Evolutionary conservation across 108 stramenopile genomes (phyloP).

Genomic region (Nitzschia sp.): DNA sequence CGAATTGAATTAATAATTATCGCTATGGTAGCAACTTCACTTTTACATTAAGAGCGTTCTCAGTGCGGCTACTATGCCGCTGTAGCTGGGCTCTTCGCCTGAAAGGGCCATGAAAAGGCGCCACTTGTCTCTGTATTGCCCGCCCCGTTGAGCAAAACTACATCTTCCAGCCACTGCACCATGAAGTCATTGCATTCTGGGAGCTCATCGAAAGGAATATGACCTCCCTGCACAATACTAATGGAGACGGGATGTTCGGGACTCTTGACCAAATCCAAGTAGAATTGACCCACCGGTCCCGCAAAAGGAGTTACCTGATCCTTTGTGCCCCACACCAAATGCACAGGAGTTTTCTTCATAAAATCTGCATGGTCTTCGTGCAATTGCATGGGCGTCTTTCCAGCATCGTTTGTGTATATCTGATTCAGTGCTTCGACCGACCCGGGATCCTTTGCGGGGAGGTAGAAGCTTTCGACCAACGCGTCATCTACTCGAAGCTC

Average conservation of each 20-base stretch:
- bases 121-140: neutral
- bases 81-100: neutral
- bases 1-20: conserved; percentile 1
- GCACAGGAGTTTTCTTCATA: conserved; percentile 41
- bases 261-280: conserved; percentile 35
- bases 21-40: too few relatives aligned
- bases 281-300: conserved; percentile 59
- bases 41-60: too few relatives aligned
- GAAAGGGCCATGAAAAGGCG: neutral
- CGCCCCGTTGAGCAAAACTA: neutral
- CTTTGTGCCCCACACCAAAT: conserved; percentile 63
- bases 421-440: conserved; percentile 60
- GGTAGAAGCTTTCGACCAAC: conserved; percentile 62
- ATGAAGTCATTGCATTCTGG: conserved; percentile 49
- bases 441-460: conserved; percentile 44
- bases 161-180: conserved; percentile 48
- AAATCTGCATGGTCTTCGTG: conserved; percentile 35
- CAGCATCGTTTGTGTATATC: conserved; percentile 68
- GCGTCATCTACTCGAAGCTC: conserved; percentile 55
- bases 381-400: conserved; percentile 60
- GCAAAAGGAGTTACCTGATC: conserved; percentile 54
- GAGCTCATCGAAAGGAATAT: conserved; percentile 66
- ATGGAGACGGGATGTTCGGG: conserved; percentile 34
- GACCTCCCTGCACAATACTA: conserved; percentile 48
- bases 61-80: neutral